phyloP scores from a whole-genome alignment of 306 rosid species.

The Gleditsia sinensis region DNA sequence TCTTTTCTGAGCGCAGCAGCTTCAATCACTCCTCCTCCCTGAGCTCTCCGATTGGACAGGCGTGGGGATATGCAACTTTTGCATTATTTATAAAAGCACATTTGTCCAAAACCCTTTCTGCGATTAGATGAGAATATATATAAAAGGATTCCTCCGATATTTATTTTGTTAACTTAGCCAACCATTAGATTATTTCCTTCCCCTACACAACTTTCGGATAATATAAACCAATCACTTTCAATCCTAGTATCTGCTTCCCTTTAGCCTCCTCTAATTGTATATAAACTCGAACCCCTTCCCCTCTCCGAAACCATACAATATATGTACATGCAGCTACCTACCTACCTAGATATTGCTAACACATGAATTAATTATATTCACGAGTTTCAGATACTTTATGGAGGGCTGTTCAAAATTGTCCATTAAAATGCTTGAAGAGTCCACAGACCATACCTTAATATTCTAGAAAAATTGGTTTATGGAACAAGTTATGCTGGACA shows the following conservation, averaged over 20 bases:
- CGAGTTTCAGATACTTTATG: no score
- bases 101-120: conserved; percentile 24
- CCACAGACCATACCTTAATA: not conserved
- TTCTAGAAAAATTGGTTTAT: not conserved
- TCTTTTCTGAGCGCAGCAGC: conserved; percentile 1
- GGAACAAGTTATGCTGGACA: conserved; percentile 6
- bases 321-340: conserved; percentile 9
- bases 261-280: not conserved
- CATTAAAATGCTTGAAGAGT: not conserved
- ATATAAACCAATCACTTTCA: conserved; percentile 27
- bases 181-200: conserved; percentile 7
- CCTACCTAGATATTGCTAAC: no score
- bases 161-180: not conserved
- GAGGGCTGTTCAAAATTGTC: not conserved
- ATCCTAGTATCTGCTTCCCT: conserved; percentile 23
- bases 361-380: no score
- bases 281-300: conserved; percentile 15
- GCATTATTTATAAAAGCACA: conserved; percentile 36
- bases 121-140: conserved; percentile 34
- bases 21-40: not conserved
- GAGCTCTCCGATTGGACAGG: conserved; percentile 49
- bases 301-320: conserved; percentile 18
- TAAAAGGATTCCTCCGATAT: not conserved
- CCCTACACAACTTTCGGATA: not conserved
- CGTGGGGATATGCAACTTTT: conserved; percentile 45